phyloP scores from a whole-genome alignment of 306 rosid species.

The Vigna nakashimae region DNA sequence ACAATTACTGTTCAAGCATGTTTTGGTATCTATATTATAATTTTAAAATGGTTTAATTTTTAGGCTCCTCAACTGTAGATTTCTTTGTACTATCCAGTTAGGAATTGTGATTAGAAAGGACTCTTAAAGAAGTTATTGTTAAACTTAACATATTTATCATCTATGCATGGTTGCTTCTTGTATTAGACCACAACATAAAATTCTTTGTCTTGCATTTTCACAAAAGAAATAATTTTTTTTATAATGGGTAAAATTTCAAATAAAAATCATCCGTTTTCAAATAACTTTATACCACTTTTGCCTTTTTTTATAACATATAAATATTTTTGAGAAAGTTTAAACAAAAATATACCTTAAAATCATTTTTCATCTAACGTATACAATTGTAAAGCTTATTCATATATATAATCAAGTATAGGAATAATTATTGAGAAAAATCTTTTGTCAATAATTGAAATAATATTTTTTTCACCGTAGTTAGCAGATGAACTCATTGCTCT shows the following conservation, averaged over 20 bases:
- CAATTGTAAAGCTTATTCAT: not conserved
- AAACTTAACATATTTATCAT: no score
- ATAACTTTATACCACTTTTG: not conserved
- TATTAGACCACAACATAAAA: no score
- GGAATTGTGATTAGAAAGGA: not conserved
- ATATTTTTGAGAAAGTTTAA: not conserved
- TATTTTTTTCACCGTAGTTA: not conserved
- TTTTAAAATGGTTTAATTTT: not conserved
- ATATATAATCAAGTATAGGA: not conserved
- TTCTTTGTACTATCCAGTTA: not conserved
- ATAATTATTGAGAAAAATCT: conserved; percentile 6
- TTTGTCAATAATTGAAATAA: conserved; percentile 10
- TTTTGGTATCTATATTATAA: not conserved
- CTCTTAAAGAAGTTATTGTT: no score
- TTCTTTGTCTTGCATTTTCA: not conserved
- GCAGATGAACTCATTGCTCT: conserved; percentile 15
- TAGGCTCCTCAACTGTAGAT: no score
- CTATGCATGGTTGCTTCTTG: no score
- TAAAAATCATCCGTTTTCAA: not conserved
- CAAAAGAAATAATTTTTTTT: not conserved
- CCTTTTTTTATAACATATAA: not conserved
- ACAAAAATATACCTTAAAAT: not conserved
- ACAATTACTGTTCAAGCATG: not conserved
- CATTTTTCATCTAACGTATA: not conserved
- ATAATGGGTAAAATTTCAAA: not conserved